phyloP scores from a whole-genome alignment of 495 filamentous ascomycete species.

The Hypoxylon subgilvum region DNA sequence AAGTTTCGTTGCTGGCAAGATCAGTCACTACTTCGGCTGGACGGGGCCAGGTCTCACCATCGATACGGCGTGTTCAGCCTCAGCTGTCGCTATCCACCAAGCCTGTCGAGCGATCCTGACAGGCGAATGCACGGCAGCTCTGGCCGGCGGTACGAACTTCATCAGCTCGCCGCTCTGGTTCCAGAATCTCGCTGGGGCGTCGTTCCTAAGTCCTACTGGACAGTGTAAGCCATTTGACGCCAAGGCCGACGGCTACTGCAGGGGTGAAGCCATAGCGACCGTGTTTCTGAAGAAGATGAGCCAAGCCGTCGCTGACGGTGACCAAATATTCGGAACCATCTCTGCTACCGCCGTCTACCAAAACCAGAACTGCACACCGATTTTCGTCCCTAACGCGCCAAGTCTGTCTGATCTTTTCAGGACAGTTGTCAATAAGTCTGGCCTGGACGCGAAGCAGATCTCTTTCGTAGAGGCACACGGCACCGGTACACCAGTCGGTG shows the following conservation, averaged over 20 bases:
- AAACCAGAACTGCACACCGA: slow-evolving; percentile 38
- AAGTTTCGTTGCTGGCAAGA: slow-evolving; percentile 28
- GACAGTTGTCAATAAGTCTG: background rate
- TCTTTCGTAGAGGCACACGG: slow-evolving; percentile 47
- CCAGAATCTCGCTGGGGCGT: slow-evolving; percentile 48
- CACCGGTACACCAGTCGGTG: slow-evolving; percentile 51
- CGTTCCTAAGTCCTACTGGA: slow-evolving; percentile 46
- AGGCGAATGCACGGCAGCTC: slow-evolving; percentile 51
- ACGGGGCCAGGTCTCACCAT: slow-evolving; percentile 58
- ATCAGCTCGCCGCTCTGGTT: slow-evolving; percentile 34
- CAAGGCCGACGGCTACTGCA: slow-evolving; percentile 61
- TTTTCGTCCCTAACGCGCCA: slow-evolving; percentile 43
- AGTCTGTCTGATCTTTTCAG: slow-evolving; percentile 38
- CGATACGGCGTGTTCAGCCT: slow-evolving; percentile 64
- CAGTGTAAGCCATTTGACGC: slow-evolving; percentile 47
- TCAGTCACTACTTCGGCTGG: slow-evolving; percentile 59
- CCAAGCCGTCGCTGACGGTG: slow-evolving; percentile 48
- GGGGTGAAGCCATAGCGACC: slow-evolving; percentile 59
- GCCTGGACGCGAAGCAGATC: slow-evolving; percentile 11
- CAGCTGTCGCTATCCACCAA: slow-evolving; percentile 52
- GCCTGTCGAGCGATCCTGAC: slow-evolving; percentile 48
- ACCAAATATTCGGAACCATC: slow-evolving; percentile 60
- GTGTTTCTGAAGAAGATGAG: slow-evolving; percentile 58
- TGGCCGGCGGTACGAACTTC: slow-evolving; percentile 48
- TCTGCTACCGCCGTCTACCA: slow-evolving; percentile 54